These are phyloP conservation scores for Pythium apleroticum DNA, from an alignment of 352 stramenopile genomes.

Conservation along the genomic window DNA sequence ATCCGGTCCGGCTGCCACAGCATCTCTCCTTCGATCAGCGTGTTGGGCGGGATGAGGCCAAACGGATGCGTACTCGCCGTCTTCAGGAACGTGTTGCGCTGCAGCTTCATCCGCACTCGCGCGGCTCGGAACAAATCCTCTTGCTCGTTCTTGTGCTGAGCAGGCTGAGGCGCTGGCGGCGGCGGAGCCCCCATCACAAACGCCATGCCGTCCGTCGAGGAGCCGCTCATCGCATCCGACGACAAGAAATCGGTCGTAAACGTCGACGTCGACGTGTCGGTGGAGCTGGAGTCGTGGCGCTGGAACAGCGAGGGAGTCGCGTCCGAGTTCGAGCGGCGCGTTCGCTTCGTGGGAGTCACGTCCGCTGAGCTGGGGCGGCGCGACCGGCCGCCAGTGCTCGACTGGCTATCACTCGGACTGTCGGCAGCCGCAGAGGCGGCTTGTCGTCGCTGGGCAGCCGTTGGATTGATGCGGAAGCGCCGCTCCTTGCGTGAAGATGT, in stretches of 20 bases:
- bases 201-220: conserved; percentile 24
- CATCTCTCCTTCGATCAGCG: conserved; percentile 56
- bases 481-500: conserved; percentile 34
- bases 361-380: background rate
- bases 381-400: background rate
- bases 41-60: conserved; percentile 30
- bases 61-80: conserved; percentile 26
- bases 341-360: conserved; percentile 17
- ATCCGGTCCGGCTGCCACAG: conserved; percentile 81
- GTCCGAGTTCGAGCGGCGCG: conserved; percentile 32
- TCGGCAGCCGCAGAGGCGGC: conserved; percentile 7
- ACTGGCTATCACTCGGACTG: conserved; percentile 13
- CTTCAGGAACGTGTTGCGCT: conserved; percentile 47
- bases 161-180: conserved; percentile 15
- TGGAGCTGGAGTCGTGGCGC: background rate
- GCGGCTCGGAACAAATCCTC: conserved; percentile 77
- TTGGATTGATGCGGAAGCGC: conserved; percentile 42
- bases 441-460: conserved; percentile 29
- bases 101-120: conserved; percentile 77
- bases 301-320: conserved; percentile 15
- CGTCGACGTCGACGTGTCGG: conserved; percentile 15
- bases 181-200: conserved; percentile 4
- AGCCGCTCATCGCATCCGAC: conserved; percentile 19
- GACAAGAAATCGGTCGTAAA: conserved; percentile 22
- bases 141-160: conserved; percentile 58